Base-by-base conservation (phyloP, 495 filamentous ascomycete species). In the Bacidia gigantensis region DNA sequence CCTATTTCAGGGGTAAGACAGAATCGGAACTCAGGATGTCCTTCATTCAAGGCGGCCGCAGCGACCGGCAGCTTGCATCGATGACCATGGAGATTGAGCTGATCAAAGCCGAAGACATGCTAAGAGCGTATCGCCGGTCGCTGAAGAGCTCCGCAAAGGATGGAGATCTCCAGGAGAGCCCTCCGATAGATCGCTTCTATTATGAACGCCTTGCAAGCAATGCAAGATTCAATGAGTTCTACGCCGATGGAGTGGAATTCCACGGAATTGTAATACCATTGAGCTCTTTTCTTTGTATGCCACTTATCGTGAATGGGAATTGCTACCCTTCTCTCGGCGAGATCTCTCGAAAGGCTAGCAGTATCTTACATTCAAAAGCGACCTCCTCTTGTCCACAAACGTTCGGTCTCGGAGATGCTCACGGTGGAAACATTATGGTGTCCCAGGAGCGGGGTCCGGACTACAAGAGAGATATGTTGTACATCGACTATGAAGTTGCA, bases 401-500 rank as follows among this genome's bases (percentile, higher is more conserved):
- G 20, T 52, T 54, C 18, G 49, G 53, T 11, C 35, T 54, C n/a
- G 53, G 53, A 17, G 50, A 56, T 46, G 53, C 24, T 53, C 53
- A 53, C 18, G 48, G 50, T 1, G 53, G 23, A 14, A 56, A 54
- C 40, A 24, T 46, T 23, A 54, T 56, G 53, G 42, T 53, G 18
- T 2, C 43, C 26, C 3, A 25, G 21, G 11, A 38, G 10, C 20
- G 20, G 14, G 35, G 17, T 25, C 22, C 14, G 25, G 17, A 51
- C 14, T 35, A 46, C 26, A 29, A 20, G 18, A 40, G 25, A 17
- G 46, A 40, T 2, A 14, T 57, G 1, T 35, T 50, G 10, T 57
- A 54, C 45, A 32, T 57, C 22, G 52, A 57, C 41, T 57, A 57
- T 38, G 55, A 57, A 29, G 53, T 32, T 20, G 55, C 55, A 11